These are phyloP conservation scores for Pseudocercospora fijiensis DNA, from an alignment of 2,329 filamentous ascomycete genomes.

Conservation along the genomic window DNA sequence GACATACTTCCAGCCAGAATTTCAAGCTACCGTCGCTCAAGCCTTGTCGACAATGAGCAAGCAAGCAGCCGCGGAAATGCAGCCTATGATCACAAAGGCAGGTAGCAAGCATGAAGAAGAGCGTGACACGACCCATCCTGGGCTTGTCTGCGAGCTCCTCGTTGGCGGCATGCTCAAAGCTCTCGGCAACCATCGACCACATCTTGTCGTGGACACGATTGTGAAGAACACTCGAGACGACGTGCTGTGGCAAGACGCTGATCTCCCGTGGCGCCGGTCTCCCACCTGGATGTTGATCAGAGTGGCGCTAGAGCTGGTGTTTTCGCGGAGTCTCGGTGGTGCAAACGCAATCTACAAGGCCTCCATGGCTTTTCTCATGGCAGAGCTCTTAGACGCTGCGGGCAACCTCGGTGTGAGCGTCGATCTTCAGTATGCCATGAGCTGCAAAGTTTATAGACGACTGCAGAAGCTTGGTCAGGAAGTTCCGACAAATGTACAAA, in stretches of 20 bases:
- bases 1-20: constrained; percentile 36
- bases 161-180: constrained; percentile 58
- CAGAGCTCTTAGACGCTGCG: constrained; percentile 44
- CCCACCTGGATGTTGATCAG: constrained; percentile 63
- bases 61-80: constrained; percentile 24
- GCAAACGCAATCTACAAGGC: constrained; percentile 31
- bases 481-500: constrained; percentile 1
- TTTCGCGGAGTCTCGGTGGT: constrained; percentile 40
- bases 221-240: constrained; percentile 64
- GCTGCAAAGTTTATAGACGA: constrained; percentile 29
- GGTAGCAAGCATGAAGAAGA: constrained; percentile 51
- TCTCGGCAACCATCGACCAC: constrained; percentile 45
- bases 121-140: constrained; percentile 59
- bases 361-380: constrained; percentile 50
- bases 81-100: constrained; percentile 48
- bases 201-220: constrained; percentile 40
- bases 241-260: constrained; percentile 47
- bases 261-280: constrained; percentile 61
- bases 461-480: constrained; percentile 22
- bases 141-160: constrained; percentile 59
- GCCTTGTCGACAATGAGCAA: constrained; percentile 27
- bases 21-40: constrained; percentile 16
- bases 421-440: constrained; percentile 26
- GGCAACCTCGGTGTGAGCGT: background rate
- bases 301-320: constrained; percentile 56